A percentile compares a stretch with the other conserved stretches of the same genome.
phyloP scores from a whole-genome alignment of 73 alveolate genomes.

The Paramecium pentaurelia region DNA sequence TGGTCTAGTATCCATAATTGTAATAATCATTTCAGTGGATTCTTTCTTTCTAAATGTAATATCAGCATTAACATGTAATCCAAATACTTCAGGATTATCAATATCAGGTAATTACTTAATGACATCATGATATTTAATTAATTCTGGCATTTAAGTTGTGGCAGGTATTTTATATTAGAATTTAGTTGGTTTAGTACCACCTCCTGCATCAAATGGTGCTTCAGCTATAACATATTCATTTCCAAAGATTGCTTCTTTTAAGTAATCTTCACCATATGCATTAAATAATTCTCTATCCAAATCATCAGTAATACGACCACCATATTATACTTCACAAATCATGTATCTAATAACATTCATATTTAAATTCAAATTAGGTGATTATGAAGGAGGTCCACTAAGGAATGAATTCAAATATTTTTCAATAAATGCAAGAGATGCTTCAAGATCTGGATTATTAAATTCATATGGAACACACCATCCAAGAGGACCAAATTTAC shows the following conservation, averaged over 20 bases:
- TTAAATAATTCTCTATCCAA: constrained; percentile 92
- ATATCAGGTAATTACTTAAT: constrained; percentile 95
- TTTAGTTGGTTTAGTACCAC: constrained; percentile 59
- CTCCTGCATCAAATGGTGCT: constrained; percentile 53
- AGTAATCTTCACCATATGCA: constrained; percentile 87
- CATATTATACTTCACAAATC: constrained; percentile 99
- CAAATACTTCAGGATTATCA: constrained; percentile 97
- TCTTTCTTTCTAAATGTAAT: constrained; percentile 98
- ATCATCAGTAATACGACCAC: constrained; percentile 99
- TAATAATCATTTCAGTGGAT: constrained; percentile 96
- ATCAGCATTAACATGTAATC: constrained; percentile 99
- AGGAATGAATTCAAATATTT: constrained; percentile 94
- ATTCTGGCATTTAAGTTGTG: constrained; percentile 79
- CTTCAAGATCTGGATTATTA: constrained; percentile 99
- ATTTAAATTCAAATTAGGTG: constrained; percentile 82
- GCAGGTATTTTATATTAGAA: constrained; percentile 97
- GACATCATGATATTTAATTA: constrained; percentile 84
- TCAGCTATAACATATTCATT: constrained; percentile 54
- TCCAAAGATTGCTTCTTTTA: constrained; percentile 74
- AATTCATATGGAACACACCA: constrained; percentile 99
- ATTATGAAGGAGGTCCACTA: constrained; percentile 73
- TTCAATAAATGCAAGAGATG: constrained; percentile 96
- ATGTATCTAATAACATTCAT: constrained; percentile 97
- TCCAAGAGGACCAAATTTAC: constrained; percentile 99
- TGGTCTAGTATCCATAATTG: constrained; percentile 99